A percentile compares a stretch with the other conserved stretches of the same genome.
These are phyloP conservation scores for Lotus japonicus DNA, from an alignment of 306 rosid genomes.

Conservation along the genomic window DNA sequence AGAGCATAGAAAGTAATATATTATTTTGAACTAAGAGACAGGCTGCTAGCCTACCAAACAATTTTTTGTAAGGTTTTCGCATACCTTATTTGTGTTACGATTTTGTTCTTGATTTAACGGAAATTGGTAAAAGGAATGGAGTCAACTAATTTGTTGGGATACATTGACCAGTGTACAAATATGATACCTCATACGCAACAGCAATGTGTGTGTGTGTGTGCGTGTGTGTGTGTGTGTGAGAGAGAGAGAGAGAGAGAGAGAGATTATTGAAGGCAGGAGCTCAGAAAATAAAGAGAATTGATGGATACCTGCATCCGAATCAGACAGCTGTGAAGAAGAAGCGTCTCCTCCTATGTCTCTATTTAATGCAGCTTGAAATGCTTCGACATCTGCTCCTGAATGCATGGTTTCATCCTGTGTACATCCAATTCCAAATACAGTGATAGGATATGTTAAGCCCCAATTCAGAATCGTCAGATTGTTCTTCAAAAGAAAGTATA, in stretches of 20 bases:
- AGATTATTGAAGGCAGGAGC: neutral
- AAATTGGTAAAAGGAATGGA: neutral
- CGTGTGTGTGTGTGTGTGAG: neutral
- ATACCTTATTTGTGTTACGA: too few relatives aligned
- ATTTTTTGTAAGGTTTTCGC: neutral
- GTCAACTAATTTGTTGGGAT: neutral
- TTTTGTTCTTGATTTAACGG: neutral
- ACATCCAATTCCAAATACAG: conserved; percentile 4
- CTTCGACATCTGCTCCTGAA: conserved; percentile 84
- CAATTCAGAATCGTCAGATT: neutral
- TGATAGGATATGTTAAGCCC: neutral
- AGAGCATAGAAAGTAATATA: neutral
- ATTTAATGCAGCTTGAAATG: conserved; percentile 78
- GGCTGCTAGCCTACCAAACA: neutral
- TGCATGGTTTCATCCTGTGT: conserved; percentile 81
- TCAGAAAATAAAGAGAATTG: neutral
- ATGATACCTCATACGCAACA: neutral
- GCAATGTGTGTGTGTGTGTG: neutral
- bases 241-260: neutral
- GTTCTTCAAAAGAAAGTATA: conserved; percentile 2
- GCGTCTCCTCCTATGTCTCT: conserved; percentile 75
- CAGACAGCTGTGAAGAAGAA: conserved; percentile 47
- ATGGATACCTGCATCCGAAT: conserved; percentile 37
- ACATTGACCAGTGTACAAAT: conserved; percentile 33
- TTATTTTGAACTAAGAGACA: neutral